These are phyloP conservation scores for Eucalyptus grandis DNA, from an alignment of 345 rosid species.

Conservation along the genomic window DNA sequence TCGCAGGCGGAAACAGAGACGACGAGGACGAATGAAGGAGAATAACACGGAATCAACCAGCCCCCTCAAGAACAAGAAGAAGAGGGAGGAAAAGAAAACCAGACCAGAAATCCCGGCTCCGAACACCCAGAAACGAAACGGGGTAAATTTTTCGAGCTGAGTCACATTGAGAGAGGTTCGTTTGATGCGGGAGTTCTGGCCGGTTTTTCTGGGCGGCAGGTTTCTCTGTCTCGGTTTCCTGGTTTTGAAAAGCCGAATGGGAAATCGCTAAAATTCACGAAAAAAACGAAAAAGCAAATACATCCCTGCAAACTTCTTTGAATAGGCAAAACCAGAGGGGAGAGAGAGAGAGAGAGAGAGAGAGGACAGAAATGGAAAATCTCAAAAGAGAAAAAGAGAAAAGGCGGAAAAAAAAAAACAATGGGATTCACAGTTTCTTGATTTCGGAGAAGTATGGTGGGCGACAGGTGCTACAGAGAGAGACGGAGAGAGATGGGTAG, in stretches of 20 bases:
- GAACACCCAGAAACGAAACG: neutral
- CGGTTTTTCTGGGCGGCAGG: neutral
- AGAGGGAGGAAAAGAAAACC: neutral
- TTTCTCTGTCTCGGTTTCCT: neutral
- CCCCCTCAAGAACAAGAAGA: neutral
- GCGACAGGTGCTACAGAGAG: neutral
- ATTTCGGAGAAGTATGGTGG: neutral
- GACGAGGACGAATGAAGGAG: neutral
- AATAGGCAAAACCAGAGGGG: neutral
- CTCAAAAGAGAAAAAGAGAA: neutral
- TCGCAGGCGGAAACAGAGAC: neutral
- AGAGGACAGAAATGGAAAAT: neutral
- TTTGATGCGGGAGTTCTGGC: neutral
- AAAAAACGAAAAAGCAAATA: neutral
- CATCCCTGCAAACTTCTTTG: neutral
- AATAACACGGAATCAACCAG: neutral
- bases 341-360: neutral
- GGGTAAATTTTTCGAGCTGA: neutral
- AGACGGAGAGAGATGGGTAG: neutral
- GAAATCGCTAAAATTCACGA: neutral
- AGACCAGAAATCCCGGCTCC: constrained; percentile 4
- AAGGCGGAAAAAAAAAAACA: neutral
- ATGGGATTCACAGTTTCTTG: neutral
- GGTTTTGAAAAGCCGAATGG: neutral
- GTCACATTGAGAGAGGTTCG: neutral